Base-by-base conservation (phyloP, 164 flowering plant species). In the Litsea cubeba region DNA sequence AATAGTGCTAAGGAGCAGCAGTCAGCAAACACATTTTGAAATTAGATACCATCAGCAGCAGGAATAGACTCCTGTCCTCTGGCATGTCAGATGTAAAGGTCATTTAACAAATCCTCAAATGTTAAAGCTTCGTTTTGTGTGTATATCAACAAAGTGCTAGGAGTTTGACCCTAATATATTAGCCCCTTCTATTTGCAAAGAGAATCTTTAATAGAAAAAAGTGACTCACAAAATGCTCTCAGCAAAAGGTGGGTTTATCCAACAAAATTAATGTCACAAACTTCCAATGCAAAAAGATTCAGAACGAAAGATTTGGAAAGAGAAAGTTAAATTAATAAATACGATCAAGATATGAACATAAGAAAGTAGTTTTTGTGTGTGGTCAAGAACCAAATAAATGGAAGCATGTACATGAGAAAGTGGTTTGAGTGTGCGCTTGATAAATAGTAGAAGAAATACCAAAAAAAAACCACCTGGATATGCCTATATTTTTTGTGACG, bases 401-500 rank as follows among this genome's bases (percentile, higher is more conserved):
- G 22, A 58, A 58, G 62, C 14, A 58, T 58, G 8, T 58, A 58
- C n/a, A 17, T 58, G 17, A 15, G 46, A 35, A 35, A 35, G 46
- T 35, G 46, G 46, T 35, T 35, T 35, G 46, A 35, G 46, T 35
- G 46, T 35, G 46, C 1, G 46, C 46, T 35, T 35, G 46, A 35
- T 35, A 35, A 17, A 58, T 3, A 30, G 0, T 30, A 30, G 32
- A 30, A 30, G 32, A 30, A 30, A 30, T 30, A 30, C 32, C 0
- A 30, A 30, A 50, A 20, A 24, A 46, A 20, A 12, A 26, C 72
- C 75, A 93, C 99, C 94, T 86, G 97, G 12, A 93, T 75, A 81
- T 90, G 86, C 84, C 50, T 84, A 72, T 85, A 89, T 49, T 82
- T 83, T 75, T 84, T 95, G 80, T 95, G 99, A 23, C 93, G 89